Percentiles rank a stretch among this genome's conserved stretches.
Evolutionary conservation across 306 rosid species (phyloP).

Genomic region (Fragaria nilgerrensis): DNA sequence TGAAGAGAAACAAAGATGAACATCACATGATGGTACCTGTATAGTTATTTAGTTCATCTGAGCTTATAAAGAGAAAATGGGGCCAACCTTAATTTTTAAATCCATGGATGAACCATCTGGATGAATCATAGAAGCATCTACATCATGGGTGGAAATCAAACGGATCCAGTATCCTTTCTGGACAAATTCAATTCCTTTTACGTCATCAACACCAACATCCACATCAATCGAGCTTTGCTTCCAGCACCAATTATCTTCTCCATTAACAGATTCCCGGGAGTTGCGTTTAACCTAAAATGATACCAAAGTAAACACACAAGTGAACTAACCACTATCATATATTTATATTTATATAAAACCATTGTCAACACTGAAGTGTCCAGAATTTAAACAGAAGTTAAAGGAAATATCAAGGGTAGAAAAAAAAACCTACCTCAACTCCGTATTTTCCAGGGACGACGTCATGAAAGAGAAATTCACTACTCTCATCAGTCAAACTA

Average conservation of each 20-base stretch:
- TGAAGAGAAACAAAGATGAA: conserved; percentile 27
- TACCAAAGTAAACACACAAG: conserved; percentile 15
- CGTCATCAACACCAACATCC: conserved; percentile 73
- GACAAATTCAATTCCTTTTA: conserved; percentile 65
- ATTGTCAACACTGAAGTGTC: not conserved
- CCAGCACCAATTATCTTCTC: conserved; percentile 97
- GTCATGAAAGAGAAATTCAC: conserved; percentile 58
- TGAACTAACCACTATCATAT: conserved; percentile 6
- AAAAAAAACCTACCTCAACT: conserved; percentile 58
- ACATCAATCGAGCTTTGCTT: conserved; percentile 64
- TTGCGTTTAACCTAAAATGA: conserved; percentile 64
- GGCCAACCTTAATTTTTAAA: conserved; percentile 67
- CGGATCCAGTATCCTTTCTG: conserved; percentile 90
- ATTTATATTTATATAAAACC: not conserved
- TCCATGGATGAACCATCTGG: conserved; percentile 58
- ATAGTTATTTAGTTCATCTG: conserved; percentile 16
- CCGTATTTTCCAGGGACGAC: conserved; percentile 91
- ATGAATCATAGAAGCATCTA: conserved; percentile 71
- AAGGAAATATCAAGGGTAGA: conserved; percentile 21
- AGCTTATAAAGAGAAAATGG: conserved; percentile 16
- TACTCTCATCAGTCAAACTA: conserved; percentile 57
- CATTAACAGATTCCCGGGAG: conserved; percentile 38
- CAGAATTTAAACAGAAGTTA: conserved; percentile 3
- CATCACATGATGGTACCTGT: conserved; percentile 21
- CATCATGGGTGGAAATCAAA: conserved; percentile 79